Conservation (phyloP, 305 asterid genomes). For the Ilex paraguariensis region DNA sequence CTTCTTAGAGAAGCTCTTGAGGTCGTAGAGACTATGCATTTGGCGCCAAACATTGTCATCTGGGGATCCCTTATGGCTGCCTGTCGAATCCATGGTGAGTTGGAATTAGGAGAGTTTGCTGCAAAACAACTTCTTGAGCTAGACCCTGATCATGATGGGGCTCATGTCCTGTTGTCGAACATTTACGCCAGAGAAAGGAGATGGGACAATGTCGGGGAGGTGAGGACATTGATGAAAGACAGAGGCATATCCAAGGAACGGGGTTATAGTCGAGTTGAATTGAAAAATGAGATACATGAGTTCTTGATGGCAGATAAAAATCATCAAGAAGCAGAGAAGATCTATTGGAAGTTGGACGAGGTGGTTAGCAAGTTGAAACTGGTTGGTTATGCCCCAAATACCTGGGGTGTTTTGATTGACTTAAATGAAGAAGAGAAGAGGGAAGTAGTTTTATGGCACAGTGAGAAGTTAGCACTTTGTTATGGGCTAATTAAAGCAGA, state of each 20-base stretch:
- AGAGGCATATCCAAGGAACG: slow-evolving; percentile 48
- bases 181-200: slow-evolving; percentile 48
- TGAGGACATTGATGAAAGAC: slow-evolving; percentile 44
- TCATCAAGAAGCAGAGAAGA: slow-evolving; percentile 43
- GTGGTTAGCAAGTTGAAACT: slow-evolving; percentile 41
- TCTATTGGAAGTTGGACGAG: slow-evolving; percentile 46
- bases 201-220: slow-evolving; percentile 50
- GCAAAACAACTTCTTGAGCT: slow-evolving; percentile 59
- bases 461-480: slow-evolving; percentile 60
- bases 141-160: slow-evolving; percentile 77
- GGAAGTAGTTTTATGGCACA: slow-evolving; percentile 58
- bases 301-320: slow-evolving; percentile 52
- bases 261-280: slow-evolving; percentile 63
- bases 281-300: slow-evolving; percentile 39
- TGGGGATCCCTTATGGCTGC: slow-evolving; percentile 89
- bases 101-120: slow-evolving; percentile 66
- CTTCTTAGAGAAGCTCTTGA: slow-evolving; percentile 48
- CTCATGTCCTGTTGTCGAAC: slow-evolving; percentile 65
- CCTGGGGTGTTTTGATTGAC: slow-evolving; percentile 45
- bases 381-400: slow-evolving; percentile 52
- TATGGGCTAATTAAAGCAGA: slow-evolving; percentile 40
- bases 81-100: slow-evolving; percentile 56
- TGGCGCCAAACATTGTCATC: slow-evolving; percentile 68
- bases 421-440: slow-evolving; percentile 52
- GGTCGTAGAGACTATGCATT: slow-evolving; percentile 66